Percentiles rank a stretch among this genome's conserved stretches.
These are phyloP conservation scores for Aspergillus awamori DNA, from an alignment of 2,329 filamentous ascomycete species.

Conservation along the genomic window DNA sequence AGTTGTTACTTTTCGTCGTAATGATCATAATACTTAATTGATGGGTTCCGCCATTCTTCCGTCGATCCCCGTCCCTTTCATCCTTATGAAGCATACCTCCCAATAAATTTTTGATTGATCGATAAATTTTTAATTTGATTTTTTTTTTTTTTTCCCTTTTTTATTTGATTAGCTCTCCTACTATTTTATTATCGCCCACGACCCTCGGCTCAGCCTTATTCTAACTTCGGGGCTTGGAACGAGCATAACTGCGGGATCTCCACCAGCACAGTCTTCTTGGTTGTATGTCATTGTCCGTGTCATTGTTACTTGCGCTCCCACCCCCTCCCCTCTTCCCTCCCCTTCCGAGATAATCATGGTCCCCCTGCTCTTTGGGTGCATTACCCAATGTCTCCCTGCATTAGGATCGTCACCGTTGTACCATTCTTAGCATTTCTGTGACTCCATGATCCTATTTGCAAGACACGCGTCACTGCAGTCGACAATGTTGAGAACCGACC, in stretches of 20 bases:
- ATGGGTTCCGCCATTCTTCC: slow-evolving; percentile 1
- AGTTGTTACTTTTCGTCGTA: slow-evolving; percentile 19
- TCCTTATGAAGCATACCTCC: not conserved
- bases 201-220: slow-evolving; percentile 1
- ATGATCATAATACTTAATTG: slow-evolving; percentile 20
- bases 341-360: slow-evolving; percentile 1
- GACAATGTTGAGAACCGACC: not conserved
- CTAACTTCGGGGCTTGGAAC: slow-evolving; percentile 5
- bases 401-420: slow-evolving; percentile 23
- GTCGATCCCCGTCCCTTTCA: not conserved
- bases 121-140: too few relatives aligned
- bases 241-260: slow-evolving; percentile 6
- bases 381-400: slow-evolving; percentile 21
- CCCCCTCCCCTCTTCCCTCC: not conserved
- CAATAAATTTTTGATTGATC: too few relatives aligned
- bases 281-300: slow-evolving; percentile 14
- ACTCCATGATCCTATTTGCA: slow-evolving; percentile 17
- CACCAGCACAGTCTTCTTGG: slow-evolving; percentile 7
- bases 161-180: not conserved
- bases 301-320: slow-evolving; percentile 1
- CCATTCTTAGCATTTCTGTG: slow-evolving; percentile 8
- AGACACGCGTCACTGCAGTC: slow-evolving; percentile 25
- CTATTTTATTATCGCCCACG: not conserved
- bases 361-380: slow-evolving; percentile 11
- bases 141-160: too few relatives aligned